Evolutionary conservation across 2,329 filamentous ascomycete species (phyloP), one percentile per base, ranked within the genome.

Genomic region (Aureobasidium pullulans): DNA sequence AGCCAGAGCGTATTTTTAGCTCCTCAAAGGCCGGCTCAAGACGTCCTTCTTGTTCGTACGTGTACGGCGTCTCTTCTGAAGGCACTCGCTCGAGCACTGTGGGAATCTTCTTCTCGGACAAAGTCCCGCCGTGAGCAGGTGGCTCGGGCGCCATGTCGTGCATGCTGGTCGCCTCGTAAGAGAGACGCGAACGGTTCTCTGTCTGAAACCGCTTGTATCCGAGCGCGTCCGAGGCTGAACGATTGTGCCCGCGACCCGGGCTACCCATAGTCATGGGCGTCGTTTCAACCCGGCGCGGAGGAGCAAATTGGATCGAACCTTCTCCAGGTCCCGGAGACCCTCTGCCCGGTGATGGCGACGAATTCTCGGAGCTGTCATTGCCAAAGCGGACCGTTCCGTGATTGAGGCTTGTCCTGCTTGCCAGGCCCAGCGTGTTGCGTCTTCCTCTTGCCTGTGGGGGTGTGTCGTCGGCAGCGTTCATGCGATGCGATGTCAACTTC

Each of bases 401-500:
- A 29, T 71, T 69, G 59, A 70, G 60, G 19, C 75, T 72, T 13
- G 66, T 65, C 31, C 69, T 61, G 57, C 72, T 73, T 7, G 73
- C 69, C 28, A 73, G 77, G 29, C 64, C 62, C 23, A 65, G 64
- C 29, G 70, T 67, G 43, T 57, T 57, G 15, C 43, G 42, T 47
- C 54, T 47, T 37, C 54, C 54, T 31, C 54, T 47, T 47, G 54
- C 54, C 11, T 57, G 54, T 15, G 54, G 54, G 15, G 54, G 54
- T 11, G 54, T 57, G 44, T 57, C 54, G 29, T 68, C 62, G 16
- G 64, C 63, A 7, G 64, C 65, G 19, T 83, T 84, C 83, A 96
- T 93, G 23, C 90, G 84, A 58, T 84, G 84, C 4, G 88, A 85
- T 0, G 93, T 96, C 46, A 93, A 77, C 61, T 96, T 91, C 74